Conservation (phyloP, 495 filamentous ascomycete species). For the Daldinia grandis region DNA sequence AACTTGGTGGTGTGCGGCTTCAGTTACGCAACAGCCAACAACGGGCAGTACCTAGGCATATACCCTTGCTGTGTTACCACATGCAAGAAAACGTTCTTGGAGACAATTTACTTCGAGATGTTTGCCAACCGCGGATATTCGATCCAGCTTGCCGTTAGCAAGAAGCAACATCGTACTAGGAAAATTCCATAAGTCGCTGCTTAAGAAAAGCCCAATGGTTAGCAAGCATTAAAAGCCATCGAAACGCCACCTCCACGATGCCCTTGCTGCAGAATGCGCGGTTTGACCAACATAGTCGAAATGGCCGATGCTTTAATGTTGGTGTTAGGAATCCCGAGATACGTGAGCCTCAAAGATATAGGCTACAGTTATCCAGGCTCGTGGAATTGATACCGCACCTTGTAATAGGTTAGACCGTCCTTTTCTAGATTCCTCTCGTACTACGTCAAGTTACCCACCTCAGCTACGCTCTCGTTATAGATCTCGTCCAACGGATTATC, state of each 20-base stretch:
- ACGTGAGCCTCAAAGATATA: background rate
- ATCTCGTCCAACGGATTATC: background rate
- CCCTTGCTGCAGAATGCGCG: constrained; percentile 29
- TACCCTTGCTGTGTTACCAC: constrained; percentile 14
- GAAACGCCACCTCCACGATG: constrained; percentile 24
- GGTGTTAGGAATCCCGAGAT: background rate
- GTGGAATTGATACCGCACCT: background rate
- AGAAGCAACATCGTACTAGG: constrained; percentile 15
- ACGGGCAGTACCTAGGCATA: background rate
- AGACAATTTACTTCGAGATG: constrained; percentile 24
- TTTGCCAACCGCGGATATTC: constrained; percentile 10
- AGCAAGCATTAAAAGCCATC: constrained; percentile 5
- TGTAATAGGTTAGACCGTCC: background rate
- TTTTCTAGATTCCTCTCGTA: background rate
- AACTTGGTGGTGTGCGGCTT: constrained; percentile 19
- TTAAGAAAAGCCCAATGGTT: constrained; percentile 9
- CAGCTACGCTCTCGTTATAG: background rate
- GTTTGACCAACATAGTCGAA: constrained; percentile 24
- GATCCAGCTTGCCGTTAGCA: constrained; percentile 7
- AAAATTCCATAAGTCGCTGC: constrained; percentile 3
- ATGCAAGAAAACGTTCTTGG: constrained; percentile 31
- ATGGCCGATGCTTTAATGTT: constrained; percentile 3
- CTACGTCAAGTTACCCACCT: background rate
- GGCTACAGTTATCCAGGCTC: background rate
- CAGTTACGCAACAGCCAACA: constrained; percentile 8